These are phyloP conservation scores for Ceriops decandra DNA, from an alignment of 345 rosid genomes.

Conservation along the genomic window DNA sequence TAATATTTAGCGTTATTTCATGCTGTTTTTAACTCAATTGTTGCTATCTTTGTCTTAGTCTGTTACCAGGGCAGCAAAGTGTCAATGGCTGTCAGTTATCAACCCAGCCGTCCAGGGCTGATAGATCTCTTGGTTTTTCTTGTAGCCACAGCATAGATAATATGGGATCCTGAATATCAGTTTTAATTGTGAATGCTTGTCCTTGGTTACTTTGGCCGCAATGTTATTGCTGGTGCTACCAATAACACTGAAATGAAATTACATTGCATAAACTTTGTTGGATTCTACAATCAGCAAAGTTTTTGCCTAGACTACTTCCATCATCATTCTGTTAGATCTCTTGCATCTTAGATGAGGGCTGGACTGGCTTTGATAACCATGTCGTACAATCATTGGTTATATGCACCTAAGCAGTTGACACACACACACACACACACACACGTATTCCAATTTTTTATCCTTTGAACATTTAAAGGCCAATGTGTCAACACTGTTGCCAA, in stretches of 20 bases:
- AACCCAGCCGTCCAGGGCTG: too few relatives aligned
- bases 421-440: too few relatives aligned
- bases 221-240: not conserved
- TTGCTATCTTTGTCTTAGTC: not conserved
- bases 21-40: not conserved
- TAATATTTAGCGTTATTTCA: not conserved
- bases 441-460: too few relatives aligned
- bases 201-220: not conserved
- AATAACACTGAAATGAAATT: not conserved
- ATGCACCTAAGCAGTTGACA: not conserved
- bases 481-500: too few relatives aligned
- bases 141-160: not conserved
- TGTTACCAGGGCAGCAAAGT: not conserved
- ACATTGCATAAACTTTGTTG: not conserved
- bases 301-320: not conserved
- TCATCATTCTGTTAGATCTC: too few relatives aligned
- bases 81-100: too few relatives aligned
- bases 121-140: not conserved
- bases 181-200: not conserved
- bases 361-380: not conserved
- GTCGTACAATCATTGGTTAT: not conserved
- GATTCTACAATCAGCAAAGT: not conserved
- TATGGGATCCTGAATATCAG: slow-evolving; percentile 10
- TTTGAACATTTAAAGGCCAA: too few relatives aligned
- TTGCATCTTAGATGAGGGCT: not conserved